Evolutionary conservation across 305 asterid genomes (phyloP).

Genomic region (Fraxinus angustifolia): DNA sequence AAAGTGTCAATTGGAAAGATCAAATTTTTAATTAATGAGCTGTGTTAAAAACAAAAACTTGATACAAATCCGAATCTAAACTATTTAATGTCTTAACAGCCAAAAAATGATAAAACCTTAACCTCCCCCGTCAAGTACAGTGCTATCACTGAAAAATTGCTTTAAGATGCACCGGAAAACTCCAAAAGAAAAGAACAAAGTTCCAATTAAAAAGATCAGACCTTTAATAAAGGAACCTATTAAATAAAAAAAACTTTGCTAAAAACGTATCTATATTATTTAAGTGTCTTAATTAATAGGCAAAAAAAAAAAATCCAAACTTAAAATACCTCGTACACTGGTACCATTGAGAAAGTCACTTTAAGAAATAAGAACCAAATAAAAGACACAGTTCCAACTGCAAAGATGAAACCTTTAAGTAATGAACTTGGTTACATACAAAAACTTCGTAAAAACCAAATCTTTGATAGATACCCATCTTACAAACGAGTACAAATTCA

Average conservation of each 20-base stretch:
- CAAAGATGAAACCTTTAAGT: not conserved
- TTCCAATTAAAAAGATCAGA: not conserved
- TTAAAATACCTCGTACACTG: not conserved
- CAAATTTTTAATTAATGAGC: not conserved
- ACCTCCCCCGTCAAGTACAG: not conserved
- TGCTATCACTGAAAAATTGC: not conserved
- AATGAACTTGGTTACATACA: not conserved
- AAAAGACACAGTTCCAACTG: not conserved
- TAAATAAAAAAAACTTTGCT: not conserved
- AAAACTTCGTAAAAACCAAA: not conserved
- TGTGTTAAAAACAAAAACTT: not conserved
- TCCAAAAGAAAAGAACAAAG: not conserved
- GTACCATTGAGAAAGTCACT: not conserved
- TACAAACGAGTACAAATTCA: not conserved
- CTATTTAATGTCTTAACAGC: not conserved
- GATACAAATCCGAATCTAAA: not conserved
- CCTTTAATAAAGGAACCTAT: not conserved
- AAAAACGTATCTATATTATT: not conserved
- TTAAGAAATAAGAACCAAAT: constrained; percentile 18
- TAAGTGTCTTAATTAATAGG: not conserved
- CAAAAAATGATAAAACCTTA: not conserved
- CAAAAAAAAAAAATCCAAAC: not conserved
- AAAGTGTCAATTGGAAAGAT: not conserved
- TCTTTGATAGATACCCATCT: not conserved
- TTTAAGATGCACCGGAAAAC: not conserved